Conservation (phyloP, 164 flowering plant genomes). For the Annona squamosa region DNA sequence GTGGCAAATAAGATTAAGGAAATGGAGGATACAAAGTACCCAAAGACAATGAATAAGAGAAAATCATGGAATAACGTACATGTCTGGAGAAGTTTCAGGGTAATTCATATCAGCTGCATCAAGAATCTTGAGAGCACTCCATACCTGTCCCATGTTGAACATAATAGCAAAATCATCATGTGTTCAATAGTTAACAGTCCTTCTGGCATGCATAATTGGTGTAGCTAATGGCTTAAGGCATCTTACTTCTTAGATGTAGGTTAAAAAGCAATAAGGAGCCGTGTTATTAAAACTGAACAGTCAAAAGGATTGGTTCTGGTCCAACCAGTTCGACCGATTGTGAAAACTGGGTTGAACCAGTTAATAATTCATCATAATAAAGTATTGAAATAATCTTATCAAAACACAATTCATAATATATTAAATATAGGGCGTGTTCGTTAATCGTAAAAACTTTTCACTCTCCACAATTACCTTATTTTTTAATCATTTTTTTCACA, state of each 20-base stretch:
- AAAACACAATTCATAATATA: no score
- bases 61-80: conserved; percentile 18
- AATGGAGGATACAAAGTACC: background rate
- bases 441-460: no score
- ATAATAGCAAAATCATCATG: background rate
- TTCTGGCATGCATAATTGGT: background rate
- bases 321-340: background rate
- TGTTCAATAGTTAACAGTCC: background rate
- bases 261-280: no score
- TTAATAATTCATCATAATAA: no score
- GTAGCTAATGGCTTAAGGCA: no score
- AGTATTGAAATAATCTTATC: no score
- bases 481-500: no score
- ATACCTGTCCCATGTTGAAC: conserved; percentile 27
- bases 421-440: no score
- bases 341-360: no score
- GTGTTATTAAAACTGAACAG: background rate
- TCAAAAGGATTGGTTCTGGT: background rate
- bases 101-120: conserved; percentile 48
- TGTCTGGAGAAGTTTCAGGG: conserved; percentile 38
- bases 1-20: background rate
- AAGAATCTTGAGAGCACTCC: conserved; percentile 55
- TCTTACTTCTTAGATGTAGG: background rate
- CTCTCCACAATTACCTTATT: no score
- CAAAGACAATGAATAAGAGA: background rate